A percentile compares a stretch with the other conserved stretches of the same genome.
Evolutionary conservation across 495 filamentous ascomycete species (phyloP).

Genomic region (Penicillium steckii): DNA sequence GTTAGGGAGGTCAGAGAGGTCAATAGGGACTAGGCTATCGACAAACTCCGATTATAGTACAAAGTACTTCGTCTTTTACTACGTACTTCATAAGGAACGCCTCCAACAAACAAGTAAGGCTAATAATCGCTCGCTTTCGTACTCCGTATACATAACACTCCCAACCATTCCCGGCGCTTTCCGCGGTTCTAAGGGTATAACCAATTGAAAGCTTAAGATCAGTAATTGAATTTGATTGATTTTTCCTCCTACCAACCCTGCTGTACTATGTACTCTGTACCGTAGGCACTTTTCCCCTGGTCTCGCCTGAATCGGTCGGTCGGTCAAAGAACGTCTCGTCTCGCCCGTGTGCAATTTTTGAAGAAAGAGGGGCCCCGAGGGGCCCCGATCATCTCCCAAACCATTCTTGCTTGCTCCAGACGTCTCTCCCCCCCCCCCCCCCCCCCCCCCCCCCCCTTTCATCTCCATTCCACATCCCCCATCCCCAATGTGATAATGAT

Average conservation of each 20-base stretch:
- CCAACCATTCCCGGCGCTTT: conserved; percentile 18
- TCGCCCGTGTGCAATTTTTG: too few species aligned
- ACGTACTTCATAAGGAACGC: too few species aligned
- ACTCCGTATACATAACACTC: neutral
- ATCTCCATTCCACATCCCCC: conserved; percentile 1
- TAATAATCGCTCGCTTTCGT: neutral
- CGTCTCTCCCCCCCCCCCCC: neutral
- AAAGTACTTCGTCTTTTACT: too few species aligned
- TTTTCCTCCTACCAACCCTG: too few species aligned
- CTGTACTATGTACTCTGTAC: too few species aligned
- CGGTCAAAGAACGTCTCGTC: too few species aligned
- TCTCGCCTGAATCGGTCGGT: neutral
- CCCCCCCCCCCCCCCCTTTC: too few species aligned
- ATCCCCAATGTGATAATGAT: neutral
- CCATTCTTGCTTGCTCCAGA: neutral
- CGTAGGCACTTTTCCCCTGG: too few species aligned
- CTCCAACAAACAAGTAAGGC: too few species aligned
- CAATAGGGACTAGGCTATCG: neutral
- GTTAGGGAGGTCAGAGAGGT: too few species aligned
- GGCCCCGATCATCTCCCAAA: conserved; percentile 1
- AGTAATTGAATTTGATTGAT: neutral
- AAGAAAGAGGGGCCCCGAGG: neutral
- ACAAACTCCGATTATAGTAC: too few species aligned
- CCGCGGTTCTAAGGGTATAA: conserved; percentile 17
- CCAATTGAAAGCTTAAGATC: conserved; percentile 8